Evolutionary conservation across 2,329 filamentous ascomycete species (phyloP).

Genomic region (Pseudogymnoascus pannorum): DNA sequence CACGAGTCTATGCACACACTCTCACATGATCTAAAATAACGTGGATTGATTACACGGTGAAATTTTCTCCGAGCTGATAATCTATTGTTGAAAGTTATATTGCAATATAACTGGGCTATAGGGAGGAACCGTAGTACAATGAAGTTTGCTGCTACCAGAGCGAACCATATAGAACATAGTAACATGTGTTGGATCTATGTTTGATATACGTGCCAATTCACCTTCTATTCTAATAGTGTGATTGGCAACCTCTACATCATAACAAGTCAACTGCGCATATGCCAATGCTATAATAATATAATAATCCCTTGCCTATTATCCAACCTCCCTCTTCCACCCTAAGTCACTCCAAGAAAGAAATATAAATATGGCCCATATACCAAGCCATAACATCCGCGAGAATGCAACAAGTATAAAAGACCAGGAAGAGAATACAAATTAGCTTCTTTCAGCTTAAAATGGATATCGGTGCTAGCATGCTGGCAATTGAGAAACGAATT

Average conservation of each 20-base stretch:
- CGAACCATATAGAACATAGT: background rate
- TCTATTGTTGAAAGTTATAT: background rate
- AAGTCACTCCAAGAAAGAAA: background rate
- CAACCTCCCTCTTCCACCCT: background rate
- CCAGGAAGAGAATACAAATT: conserved; percentile 1
- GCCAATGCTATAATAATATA: background rate
- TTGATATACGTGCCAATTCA: background rate
- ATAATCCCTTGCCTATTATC: background rate
- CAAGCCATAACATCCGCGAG: background rate
- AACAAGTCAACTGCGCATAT: background rate
- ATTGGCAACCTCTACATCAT: background rate
- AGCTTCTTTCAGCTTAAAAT: background rate
- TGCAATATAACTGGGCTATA: background rate
- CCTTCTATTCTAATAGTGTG: background rate
- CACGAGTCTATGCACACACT: background rate
- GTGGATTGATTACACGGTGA: background rate
- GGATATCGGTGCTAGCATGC: background rate
- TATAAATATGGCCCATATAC: background rate
- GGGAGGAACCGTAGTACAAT: background rate
- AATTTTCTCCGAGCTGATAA: background rate
- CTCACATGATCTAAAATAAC: too few species aligned
- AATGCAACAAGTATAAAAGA: background rate
- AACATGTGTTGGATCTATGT: background rate
- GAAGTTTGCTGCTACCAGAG: background rate
- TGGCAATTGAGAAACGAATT: background rate